A percentile compares a stretch with the other conserved stretches of the same genome.
Evolutionary conservation across 805 yeast genomes (phyloP).

Genomic region (Metschnikowia cerradonensis): DNA sequence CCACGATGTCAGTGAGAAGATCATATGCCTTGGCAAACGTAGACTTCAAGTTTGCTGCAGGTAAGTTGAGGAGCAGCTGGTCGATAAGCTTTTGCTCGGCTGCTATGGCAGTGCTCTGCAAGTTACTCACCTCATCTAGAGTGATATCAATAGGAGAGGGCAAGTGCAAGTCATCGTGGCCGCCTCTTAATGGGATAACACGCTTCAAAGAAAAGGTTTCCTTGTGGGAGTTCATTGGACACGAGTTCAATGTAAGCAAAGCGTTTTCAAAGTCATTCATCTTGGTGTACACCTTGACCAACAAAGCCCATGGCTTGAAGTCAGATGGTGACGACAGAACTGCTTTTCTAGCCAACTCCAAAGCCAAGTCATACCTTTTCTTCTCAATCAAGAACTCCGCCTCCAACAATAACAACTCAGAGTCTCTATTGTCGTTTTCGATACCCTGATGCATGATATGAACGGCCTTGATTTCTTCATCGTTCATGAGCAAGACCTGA

Average conservation of each 20-base stretch:
- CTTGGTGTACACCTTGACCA: slow-evolving; percentile 61
- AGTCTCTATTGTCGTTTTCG: slow-evolving; percentile 46
- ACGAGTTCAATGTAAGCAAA: slow-evolving; percentile 66
- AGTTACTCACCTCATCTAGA: slow-evolving; percentile 60
- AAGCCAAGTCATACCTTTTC: slow-evolving; percentile 51
- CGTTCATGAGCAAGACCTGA: slow-evolving; percentile 46
- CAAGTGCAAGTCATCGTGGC: slow-evolving; percentile 56
- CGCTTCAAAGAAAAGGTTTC: slow-evolving; percentile 63
- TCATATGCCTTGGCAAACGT: slow-evolving; percentile 45
- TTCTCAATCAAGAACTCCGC: slow-evolving; percentile 55
- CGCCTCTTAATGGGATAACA: slow-evolving; percentile 47
- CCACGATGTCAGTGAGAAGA: slow-evolving; percentile 41
- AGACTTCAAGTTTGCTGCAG: slow-evolving; percentile 62
- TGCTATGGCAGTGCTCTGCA: slow-evolving; percentile 62
- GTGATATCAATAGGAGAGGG: slow-evolving; percentile 76
- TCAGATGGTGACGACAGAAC: slow-evolving; percentile 73
- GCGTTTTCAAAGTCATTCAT: slow-evolving; percentile 69
- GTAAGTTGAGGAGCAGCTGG: slow-evolving; percentile 56
- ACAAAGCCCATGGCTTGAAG: slow-evolving; percentile 67
- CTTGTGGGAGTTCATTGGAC: slow-evolving; percentile 76
- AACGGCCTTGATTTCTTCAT: slow-evolving; percentile 60
- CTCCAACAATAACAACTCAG: slow-evolving; percentile 52
- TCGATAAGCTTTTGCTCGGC: slow-evolving; percentile 64
- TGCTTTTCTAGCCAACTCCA: slow-evolving; percentile 56
- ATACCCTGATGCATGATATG: slow-evolving; percentile 50